Evolutionary conservation across 2,329 filamentous ascomycete genomes (phyloP), one percentile per base, ranked within the genome.

Genomic region (Colletotrichum endophyticum): DNA sequence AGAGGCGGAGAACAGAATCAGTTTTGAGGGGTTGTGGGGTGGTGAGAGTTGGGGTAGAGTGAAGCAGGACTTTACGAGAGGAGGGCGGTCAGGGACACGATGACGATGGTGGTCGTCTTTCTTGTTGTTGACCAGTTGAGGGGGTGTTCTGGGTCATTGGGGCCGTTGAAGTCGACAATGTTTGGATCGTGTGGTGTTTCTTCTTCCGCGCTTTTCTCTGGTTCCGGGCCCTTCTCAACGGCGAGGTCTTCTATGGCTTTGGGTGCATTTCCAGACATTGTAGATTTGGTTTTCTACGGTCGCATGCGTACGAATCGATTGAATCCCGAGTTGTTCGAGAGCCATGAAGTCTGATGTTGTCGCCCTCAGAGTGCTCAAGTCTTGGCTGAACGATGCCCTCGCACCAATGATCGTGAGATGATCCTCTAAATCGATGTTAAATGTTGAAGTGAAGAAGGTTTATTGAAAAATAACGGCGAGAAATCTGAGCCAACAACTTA

Each of bases 101-200:
- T 80, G 56, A 91, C 83, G 4, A 90, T 88, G 25, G 88, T 88
- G 3, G 84, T 93, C 82, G 84, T 93, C 82, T 92, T 93, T 80
- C 87, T 89, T 28, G 81, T 83, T 32, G 83, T 84, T 0, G 86
- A 76, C 91, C 92, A 94, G 82, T 92, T 92, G 81, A 87, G 87
- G 7, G 89, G 89, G 78, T 90, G 89, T 53, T 85, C 82, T 3
- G 84, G 84, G 80, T 90, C 88, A 68, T 92, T 85, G 5, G 90
- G 88, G 0, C 89, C 90, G 44, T 88, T 84, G 89, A 91, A 89
- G 5, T 81, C 81, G 28, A 89, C 86, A 27, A 89, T 80, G 61
- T 88, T 84, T 53, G 57, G 36, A 28, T 70, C 68, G 25, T 4
- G 57, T n/a, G 25, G 57, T 27, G 8, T 3, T 32, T 12, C 56